Base-by-base conservation (phyloP, 2,329 filamentous ascomycete species). In the Hymenoscyphus occultus region DNA sequence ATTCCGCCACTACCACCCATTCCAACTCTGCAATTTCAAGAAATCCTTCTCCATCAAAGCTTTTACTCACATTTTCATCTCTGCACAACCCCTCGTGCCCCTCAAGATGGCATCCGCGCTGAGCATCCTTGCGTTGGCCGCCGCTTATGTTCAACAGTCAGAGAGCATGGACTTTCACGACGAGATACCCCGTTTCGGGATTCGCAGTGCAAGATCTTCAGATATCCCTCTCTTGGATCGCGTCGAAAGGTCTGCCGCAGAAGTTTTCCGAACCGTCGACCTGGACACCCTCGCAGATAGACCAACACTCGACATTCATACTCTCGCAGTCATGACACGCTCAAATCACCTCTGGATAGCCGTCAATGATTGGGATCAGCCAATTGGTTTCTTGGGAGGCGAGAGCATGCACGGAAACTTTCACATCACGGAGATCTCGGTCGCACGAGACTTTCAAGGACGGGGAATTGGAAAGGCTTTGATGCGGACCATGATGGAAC, bases 371-470 rank as follows among this genome's bases (percentile, higher is more conserved):
- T 68, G 67, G 65, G 69, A 73, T 45, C 68, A 70, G 39, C 73
- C 73, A 1, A 70, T 75, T 12, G 74, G 73, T 6, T 76, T 76
- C 42, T 56, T 72, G 39, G 70, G 68, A 65, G 73, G 72, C 2
- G 61, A 72, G 42, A 66, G 67, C 40, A 39, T 74, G 7, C 71
- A 71, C 56, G 73, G 69, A 22, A 71, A 71, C 62, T 75, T 75
- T 59, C 71, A 75, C 58, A 68, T 75, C 35, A 69, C 70, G n/a
- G 70, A 74, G 64, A 60, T 76, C 35, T 74, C 73, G 7, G 73
- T 75, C 5, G 67, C 67, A 9, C 65, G 68, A 54, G 67, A 69
- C 42, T 71, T 65, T 42, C 74, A 76, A 65, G 68, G 72, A n/a
- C 71, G 67, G 31, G 74, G 73, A 1, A 65, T 76, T 60, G 74